A percentile compares a stretch with the other conserved stretches of the same genome.
Conservation (phyloP, 2,329 filamentous ascomycete species). For the Bimuria novae-zelandiae region DNA sequence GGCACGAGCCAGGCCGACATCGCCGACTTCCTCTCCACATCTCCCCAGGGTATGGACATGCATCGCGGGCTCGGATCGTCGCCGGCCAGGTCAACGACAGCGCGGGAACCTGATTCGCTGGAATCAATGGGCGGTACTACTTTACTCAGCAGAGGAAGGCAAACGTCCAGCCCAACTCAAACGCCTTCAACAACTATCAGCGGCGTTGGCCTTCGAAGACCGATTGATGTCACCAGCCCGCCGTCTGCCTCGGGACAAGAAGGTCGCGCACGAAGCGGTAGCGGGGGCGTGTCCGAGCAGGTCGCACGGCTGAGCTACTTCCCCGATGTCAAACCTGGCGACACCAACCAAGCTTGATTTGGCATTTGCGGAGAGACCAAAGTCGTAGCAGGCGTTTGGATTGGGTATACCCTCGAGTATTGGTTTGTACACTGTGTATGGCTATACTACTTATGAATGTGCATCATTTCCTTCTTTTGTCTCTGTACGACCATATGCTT, state of each 20-base stretch:
- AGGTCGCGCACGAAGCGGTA: constrained; percentile 26
- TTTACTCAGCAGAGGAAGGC: constrained; percentile 19
- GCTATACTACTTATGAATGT: too few relatives aligned
- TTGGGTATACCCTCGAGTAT: constrained; percentile 3
- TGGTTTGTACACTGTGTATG: constrained; percentile 7
- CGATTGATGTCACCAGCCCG: constrained; percentile 30
- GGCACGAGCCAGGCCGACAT: constrained; percentile 50
- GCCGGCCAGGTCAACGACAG: constrained; percentile 13
- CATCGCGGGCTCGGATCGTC: constrained; percentile 48
- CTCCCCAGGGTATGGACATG: constrained; percentile 32
- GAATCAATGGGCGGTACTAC: constrained; percentile 30
- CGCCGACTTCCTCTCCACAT: constrained; percentile 39
- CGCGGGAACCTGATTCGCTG: constrained; percentile 35
- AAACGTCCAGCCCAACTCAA: constrained; percentile 24
- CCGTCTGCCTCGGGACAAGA: constrained; percentile 17
- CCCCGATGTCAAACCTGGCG: constrained; percentile 19
- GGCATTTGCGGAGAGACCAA: neutral
- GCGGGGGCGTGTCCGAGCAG: constrained; percentile 37
- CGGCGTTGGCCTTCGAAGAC: constrained; percentile 38
- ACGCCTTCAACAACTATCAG: constrained; percentile 31
- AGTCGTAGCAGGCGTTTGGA: neutral
- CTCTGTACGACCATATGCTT: neutral
- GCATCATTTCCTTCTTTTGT: neutral
- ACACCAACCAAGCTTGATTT: too few relatives aligned
- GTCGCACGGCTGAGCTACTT: constrained; percentile 38